Base-by-base conservation (phyloP, 352 stramenopile species). In the Pythium sukuiense region DNA sequence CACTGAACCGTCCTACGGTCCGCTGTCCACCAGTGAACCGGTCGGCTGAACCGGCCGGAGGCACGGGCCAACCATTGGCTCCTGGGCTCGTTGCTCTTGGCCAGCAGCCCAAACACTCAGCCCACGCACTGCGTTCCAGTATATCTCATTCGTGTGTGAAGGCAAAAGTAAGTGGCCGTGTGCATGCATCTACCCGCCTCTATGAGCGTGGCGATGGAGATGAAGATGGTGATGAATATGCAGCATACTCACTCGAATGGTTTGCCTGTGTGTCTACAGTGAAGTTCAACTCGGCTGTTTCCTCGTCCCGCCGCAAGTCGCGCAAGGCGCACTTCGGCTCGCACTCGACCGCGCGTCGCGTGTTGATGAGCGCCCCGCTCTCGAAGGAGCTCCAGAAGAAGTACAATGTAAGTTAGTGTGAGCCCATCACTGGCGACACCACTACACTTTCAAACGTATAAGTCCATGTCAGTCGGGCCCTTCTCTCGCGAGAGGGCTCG, bases 321-420 rank as follows among this genome's bases (percentile, higher is more conserved):
- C 97, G 98, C 72, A 99, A 99, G 97, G 97, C 98, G 64, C 97
- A 99, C 88, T 99, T 99, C 83, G 84, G 86, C 69, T 92, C 97
- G 62, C 95, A 99, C 83, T 99, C 96, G 76, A 97, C 95, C 65
- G 87, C 92, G 60, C 93, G 97, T 71, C 87, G 97, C 76, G 95
- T 97, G 75, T 80, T 99, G 59, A 99, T 99, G 98, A 98, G 89
- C 71, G 93, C 97, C 61, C 92, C 92, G 74, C 85, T 99, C 66
- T 99, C 92, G 70, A 99, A 99, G 95, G 98, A 99, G 81, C 85
- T 99, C 61, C 97, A 99, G 87, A 96, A 96, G 73, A 98, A 99
- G 93, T 98, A 99, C 85, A 98, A 98, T 88, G 97, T 98, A 95
- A 96, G 89, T 96, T 89, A 91, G 81, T 90, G 74, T 62, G 60